A percentile compares a stretch with the other conserved stretches of the same genome.
Conservation (phyloP, 805 yeast species). For the Lipomyces yamadae region DNA sequence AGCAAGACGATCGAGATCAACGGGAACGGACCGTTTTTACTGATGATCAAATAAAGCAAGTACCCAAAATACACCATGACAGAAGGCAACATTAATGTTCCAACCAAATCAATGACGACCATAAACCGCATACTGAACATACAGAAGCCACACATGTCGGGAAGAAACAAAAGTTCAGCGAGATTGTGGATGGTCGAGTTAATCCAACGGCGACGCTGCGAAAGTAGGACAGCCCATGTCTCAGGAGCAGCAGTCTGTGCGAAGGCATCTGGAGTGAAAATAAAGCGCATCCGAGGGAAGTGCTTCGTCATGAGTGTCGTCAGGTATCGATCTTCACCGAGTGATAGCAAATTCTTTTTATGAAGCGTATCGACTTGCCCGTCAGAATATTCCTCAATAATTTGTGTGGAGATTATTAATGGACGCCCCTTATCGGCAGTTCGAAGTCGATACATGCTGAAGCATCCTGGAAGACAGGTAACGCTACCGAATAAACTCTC, state of each 20-base stretch:
- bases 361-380: slow-evolving; percentile 63
- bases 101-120: slow-evolving; percentile 60
- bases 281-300: slow-evolving; percentile 60
- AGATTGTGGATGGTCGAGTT: slow-evolving; percentile 69
- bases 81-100: slow-evolving; percentile 63
- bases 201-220: slow-evolving; percentile 70
- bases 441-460: slow-evolving; percentile 58
- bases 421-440: slow-evolving; percentile 59
- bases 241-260: slow-evolving; percentile 65
- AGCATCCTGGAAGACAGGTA: slow-evolving; percentile 72
- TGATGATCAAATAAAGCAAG: slow-evolving; percentile 56
- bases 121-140: slow-evolving; percentile 65
- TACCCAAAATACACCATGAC: slow-evolving; percentile 61
- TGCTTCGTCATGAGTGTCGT: slow-evolving; percentile 62
- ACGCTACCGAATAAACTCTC: slow-evolving; percentile 66
- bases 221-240: slow-evolving; percentile 54
- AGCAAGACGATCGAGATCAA: slow-evolving; percentile 60
- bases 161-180: slow-evolving; percentile 59
- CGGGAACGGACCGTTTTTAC: slow-evolving; percentile 57
- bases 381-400: slow-evolving; percentile 61
- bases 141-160: slow-evolving; percentile 66
- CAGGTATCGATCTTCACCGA: slow-evolving; percentile 66
- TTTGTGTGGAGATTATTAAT: slow-evolving; percentile 62
- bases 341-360: slow-evolving; percentile 61
- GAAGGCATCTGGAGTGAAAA: slow-evolving; percentile 62